These are phyloP conservation scores for Wilhelminamyces savonicus DNA, from an alignment of 805 yeast species.

Conservation along the genomic window DNA sequence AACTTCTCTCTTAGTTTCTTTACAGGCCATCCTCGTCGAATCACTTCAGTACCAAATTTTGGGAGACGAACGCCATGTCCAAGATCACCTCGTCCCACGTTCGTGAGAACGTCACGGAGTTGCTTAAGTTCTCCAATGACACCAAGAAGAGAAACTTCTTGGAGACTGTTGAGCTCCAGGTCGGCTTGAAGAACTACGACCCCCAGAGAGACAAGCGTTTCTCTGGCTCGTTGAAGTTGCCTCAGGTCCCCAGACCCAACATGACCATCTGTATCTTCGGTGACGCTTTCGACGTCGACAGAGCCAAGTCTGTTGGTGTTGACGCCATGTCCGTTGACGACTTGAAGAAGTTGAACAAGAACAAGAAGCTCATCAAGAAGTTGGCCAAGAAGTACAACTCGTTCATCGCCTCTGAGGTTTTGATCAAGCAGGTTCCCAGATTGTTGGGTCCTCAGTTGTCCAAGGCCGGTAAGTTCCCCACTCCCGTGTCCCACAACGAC, in stretches of 20 bases:
- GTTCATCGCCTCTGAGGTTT: constrained; percentile 97
- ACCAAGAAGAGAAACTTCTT: constrained; percentile 99
- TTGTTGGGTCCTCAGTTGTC: constrained; percentile 99
- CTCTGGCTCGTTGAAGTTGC: constrained; percentile 98
- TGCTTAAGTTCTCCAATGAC: constrained; percentile 83
- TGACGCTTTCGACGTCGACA: constrained; percentile 99
- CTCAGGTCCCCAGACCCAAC: constrained; percentile 99
- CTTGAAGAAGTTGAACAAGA: constrained; percentile 99
- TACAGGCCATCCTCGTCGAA: constrained; percentile 50
- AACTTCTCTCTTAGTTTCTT: no score
- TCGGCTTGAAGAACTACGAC: constrained; percentile 99
- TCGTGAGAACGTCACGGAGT: constrained; percentile 93
- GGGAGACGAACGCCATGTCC: constrained; percentile 83
- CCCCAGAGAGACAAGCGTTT: constrained; percentile 99
- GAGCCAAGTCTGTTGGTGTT: constrained; percentile 98
- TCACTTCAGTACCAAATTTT: constrained; percentile 47
- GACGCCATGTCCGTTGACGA: constrained; percentile 99
- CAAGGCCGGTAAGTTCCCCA: constrained; percentile 99
- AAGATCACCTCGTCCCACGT: constrained; percentile 89
- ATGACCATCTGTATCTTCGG: constrained; percentile 99
- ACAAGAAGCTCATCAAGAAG: constrained; percentile 99
- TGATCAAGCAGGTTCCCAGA: constrained; percentile 99
- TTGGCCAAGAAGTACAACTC: constrained; percentile 99
- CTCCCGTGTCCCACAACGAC: constrained; percentile 99
- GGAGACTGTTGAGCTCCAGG: constrained; percentile 99